Conservation (phyloP, 2,329 filamentous ascomycete species). For the Trichoderma sp. region DNA sequence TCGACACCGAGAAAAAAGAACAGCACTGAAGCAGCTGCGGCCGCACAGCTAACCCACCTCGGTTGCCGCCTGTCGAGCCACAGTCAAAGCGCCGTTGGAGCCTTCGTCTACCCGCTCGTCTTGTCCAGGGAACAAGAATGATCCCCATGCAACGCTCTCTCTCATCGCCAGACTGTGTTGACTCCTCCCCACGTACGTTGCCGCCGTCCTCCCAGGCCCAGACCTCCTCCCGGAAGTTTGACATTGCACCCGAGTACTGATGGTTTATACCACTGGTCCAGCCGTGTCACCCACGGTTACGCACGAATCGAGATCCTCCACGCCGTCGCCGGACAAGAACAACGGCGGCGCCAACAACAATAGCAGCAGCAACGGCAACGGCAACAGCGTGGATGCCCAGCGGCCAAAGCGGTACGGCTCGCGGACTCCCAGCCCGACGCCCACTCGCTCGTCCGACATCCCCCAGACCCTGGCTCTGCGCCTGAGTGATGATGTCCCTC, state of each 20-base stretch:
- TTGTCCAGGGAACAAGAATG: conserved; percentile 55
- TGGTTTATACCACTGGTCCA: conserved; percentile 34
- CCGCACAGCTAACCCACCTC: conserved; percentile 3
- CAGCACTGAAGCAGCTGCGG: conserved; percentile 6
- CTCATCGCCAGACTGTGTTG: conserved; percentile 63
- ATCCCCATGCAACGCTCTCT: conserved; percentile 64
- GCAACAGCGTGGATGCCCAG: conserved; percentile 53
- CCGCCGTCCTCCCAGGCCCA: conserved; percentile 21
- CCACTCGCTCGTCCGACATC: conserved; percentile 51
- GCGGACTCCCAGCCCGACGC: conserved; percentile 61
- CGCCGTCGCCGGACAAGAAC: conserved; percentile 56
- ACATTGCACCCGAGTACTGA: conserved; percentile 36
- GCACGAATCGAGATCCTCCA: conserved; percentile 55
- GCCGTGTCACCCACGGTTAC: conserved; percentile 41
- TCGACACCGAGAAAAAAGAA: background rate
- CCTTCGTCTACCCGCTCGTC: background rate
- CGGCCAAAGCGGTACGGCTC: conserved; percentile 56
- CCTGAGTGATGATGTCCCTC: conserved; percentile 49
- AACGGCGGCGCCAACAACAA: conserved; percentile 37
- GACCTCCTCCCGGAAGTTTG: conserved; percentile 11
- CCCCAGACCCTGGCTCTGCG: conserved; percentile 48
- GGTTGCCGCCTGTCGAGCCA: conserved; percentile 29
- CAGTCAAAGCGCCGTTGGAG: conserved; percentile 6
- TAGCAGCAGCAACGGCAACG: conserved; percentile 52
- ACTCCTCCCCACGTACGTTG: conserved; percentile 62